Percentiles rank a stretch among this genome's conserved stretches.
These are phyloP conservation scores for Clarireedia monteithiana DNA, from an alignment of 2,329 filamentous ascomycete species.

Conservation along the genomic window DNA sequence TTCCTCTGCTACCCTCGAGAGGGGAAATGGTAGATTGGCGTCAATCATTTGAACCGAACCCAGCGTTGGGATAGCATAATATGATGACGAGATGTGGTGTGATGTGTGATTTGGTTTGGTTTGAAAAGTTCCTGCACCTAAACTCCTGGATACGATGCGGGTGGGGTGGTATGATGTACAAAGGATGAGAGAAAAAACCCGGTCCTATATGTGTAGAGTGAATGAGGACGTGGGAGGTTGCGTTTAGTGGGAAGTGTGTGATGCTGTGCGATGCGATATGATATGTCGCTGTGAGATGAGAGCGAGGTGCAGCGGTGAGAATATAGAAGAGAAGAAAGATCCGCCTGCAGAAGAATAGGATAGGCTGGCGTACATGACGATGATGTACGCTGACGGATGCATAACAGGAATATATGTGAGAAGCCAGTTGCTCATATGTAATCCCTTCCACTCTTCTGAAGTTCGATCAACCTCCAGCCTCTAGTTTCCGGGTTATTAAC, in stretches of 20 bases:
- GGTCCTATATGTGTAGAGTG: too few relatives aligned
- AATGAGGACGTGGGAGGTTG: too few relatives aligned
- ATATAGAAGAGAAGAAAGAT: background rate
- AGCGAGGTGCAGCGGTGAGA: background rate
- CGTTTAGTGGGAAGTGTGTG: background rate
- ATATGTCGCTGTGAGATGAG: background rate
- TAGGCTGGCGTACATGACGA: background rate
- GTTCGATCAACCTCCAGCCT: constrained; percentile 94
- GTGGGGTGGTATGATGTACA: too few relatives aligned
- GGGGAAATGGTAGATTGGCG: too few relatives aligned
- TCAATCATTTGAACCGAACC: too few relatives aligned
- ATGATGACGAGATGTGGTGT: too few relatives aligned
- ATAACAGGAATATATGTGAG: background rate
- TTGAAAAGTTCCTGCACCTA: too few relatives aligned
- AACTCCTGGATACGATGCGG: background rate
- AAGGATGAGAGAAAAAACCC: too few relatives aligned
- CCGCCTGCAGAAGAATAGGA: background rate
- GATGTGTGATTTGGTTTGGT: too few relatives aligned
- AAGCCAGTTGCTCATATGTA: constrained; percentile 50
- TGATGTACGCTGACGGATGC: background rate
- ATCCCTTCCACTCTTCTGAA: constrained; percentile 96
- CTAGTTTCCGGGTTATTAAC: constrained; percentile 95
- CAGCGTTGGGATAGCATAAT: too few relatives aligned
- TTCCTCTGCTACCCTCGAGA: too few relatives aligned
- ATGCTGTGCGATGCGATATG: background rate